Evolutionary conservation across 805 yeast species (phyloP), one percentile per base, ranked within the genome.

Genomic region (Yamadazyma insecticola): DNA sequence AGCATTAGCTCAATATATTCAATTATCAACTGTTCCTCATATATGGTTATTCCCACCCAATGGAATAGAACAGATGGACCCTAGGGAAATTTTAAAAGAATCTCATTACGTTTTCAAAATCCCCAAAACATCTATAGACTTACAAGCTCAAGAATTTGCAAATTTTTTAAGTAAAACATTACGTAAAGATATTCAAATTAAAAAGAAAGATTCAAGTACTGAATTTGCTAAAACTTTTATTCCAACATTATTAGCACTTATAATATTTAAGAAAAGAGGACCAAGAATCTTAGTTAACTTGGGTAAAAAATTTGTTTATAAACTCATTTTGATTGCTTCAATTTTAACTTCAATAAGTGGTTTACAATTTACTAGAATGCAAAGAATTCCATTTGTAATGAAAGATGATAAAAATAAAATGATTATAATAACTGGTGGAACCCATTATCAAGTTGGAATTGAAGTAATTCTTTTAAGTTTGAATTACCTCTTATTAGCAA

Each of bases 371-470:
- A 70, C 82, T 1, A 54, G 70, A 16, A 77, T 78, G 31, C 65
- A 78, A 42, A 66, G 67, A 1, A 74, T 78, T 1, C 87, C 90
- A 3, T 74, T 84, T 29, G 40, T 83, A 13, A 77, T 80, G 1
- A 63, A 60, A 33, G 60, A 70, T 45, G 74, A 67, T 2, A 47
- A 73, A 3, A 74, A 73, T 9, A 50, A 78, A 3, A 70, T 77
- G 54, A 68, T 62, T 43, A n/a, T n/a, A n/a, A 68, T 80, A 34
- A 71, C 82, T 36, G 86, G 86, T 10, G 87, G 85, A 3, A 53
- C 58, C 3, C 72, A 70, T 34, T 77, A 76, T 63, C 90, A 82
- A 55, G 76, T 81, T 53, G 90, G 92, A 1, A 55, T 73, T 4
- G 94, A 84, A 48, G 67, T 78, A 3, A 47, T 76, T 4, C 51